Conservation (phyloP, 176 grass and related monocot species). For the Avena sativa region DNA sequence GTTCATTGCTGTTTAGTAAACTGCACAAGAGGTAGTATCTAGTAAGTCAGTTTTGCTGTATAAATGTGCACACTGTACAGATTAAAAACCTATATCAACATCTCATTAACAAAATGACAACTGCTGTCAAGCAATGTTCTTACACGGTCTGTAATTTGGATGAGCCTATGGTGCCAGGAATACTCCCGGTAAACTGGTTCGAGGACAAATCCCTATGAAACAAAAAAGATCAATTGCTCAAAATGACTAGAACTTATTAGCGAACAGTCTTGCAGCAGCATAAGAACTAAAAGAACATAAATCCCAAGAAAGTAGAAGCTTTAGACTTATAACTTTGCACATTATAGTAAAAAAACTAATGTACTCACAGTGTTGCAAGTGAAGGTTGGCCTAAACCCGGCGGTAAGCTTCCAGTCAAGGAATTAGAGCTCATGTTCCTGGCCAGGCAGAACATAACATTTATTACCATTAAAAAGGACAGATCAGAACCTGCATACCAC, state of each 20-base stretch:
- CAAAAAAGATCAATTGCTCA: slow-evolving; percentile 33
- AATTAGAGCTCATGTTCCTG: slow-evolving; percentile 99
- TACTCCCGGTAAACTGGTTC: slow-evolving; percentile 77
- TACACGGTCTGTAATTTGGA: slow-evolving; percentile 83
- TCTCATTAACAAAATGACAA: too few species aligned
- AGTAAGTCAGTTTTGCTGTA: slow-evolving; percentile 17
- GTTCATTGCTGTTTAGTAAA: slow-evolving; percentile 87
- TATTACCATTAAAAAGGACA: background rate
- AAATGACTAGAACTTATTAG: slow-evolving; percentile 24
- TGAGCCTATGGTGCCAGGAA: slow-evolving; percentile 89
- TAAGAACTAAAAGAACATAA: background rate
- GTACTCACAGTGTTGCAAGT: slow-evolving; percentile 76
- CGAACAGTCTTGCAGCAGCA: slow-evolving; percentile 8
- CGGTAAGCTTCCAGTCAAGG: slow-evolving; percentile 80
- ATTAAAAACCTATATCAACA: too few species aligned
- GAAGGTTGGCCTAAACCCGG: slow-evolving; percentile 81
- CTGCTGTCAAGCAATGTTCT: slow-evolving; percentile 33
- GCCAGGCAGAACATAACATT: slow-evolving; percentile 32
- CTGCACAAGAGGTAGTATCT: slow-evolving; percentile 49
- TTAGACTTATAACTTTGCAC: background rate
- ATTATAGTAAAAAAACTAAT: background rate
- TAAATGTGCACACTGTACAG: background rate
- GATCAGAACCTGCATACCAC: background rate
- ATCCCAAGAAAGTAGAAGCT: background rate
- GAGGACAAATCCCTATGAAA: slow-evolving; percentile 90